Conservation (phyloP, 1,139 yeast species). For the Ogataea hybrid region DNA sequence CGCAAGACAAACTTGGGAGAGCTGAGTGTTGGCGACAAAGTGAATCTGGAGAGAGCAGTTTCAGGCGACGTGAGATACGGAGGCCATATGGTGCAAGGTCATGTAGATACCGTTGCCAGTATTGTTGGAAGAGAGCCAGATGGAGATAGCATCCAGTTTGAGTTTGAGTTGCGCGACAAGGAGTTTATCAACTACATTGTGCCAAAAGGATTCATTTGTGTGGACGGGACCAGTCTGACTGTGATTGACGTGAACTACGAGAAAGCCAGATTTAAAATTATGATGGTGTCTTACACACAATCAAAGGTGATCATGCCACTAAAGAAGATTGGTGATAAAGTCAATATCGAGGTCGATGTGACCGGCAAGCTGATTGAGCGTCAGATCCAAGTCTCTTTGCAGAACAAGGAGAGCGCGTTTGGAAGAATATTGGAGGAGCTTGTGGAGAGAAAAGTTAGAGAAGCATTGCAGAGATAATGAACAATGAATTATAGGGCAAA, state of each 20-base stretch:
- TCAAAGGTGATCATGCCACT: slow-evolving; percentile 69
- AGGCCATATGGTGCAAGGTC: slow-evolving; percentile 98
- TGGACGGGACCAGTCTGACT: slow-evolving; percentile 94
- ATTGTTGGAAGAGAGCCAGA: slow-evolving; percentile 58
- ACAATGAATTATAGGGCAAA: slow-evolving; percentile 38
- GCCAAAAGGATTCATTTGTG: slow-evolving; percentile 87
- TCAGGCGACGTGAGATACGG: slow-evolving; percentile 81
- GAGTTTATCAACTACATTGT: slow-evolving; percentile 73
- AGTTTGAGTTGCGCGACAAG: slow-evolving; percentile 69
- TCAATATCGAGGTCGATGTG: slow-evolving; percentile 91
- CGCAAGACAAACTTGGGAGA: slow-evolving; percentile 74
- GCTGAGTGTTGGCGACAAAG: slow-evolving; percentile 55
- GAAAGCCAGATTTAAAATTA: slow-evolving; percentile 65
- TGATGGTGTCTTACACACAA: slow-evolving; percentile 93
- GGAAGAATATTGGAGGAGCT: slow-evolving; percentile 46
- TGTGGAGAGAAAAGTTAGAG: slow-evolving; percentile 48
- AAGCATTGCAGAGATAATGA: slow-evolving; percentile 5
- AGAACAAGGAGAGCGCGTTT: slow-evolving; percentile 49
- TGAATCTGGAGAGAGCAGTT: slow-evolving; percentile 91
- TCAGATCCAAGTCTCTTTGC: slow-evolving; percentile 63
- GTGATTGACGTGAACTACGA: slow-evolving; percentile 70
- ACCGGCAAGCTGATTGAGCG: slow-evolving; percentile 90
- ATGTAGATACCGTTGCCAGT: slow-evolving; percentile 83
- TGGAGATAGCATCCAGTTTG: slow-evolving; percentile 75
- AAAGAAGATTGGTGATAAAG: slow-evolving; percentile 60